Base-by-base conservation (phyloP, 208 protist genomes). In the Trypanosoma rangeli region DNA sequence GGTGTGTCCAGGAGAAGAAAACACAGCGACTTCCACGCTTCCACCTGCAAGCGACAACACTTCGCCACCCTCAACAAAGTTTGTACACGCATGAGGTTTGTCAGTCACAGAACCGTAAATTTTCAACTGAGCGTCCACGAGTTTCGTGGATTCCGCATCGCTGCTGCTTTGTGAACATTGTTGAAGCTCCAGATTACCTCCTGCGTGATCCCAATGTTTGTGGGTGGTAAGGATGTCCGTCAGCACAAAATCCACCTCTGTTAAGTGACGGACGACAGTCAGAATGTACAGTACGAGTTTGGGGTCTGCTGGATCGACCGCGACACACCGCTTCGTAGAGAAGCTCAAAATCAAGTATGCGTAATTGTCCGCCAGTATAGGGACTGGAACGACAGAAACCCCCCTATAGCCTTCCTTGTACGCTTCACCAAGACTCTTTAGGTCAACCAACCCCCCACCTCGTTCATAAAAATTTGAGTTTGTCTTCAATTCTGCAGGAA, bases 151-250 rank as follows among this genome's bases (percentile, higher is more conserved):
- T 4, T 35, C 26, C 16, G 16, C 22, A 39, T 73, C 57, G 22
- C 49, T 49, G 29, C 20, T 50, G 46, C 20, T 29, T 7, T 52
- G 64, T 29, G 74, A 44, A 71, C 63, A 57, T 0, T 78, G 29
- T 10, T 61, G 29, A 12, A 98, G 74, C 66, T 87, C 69, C 54
- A 88, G 39, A 76, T 98, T 98, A 46, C 95, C 97, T 24, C 96
- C 95, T 16, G 92, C 84, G 72, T 98, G 96, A 70, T 98, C 97
- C 92, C 89, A 97, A 83, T 99, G 97, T 80, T 98, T 97, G 87
- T 99, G 97, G 10, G 97, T 99, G 3, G 92, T 97, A 52, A 98
- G 81, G 18, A 98, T 79, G 18, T 94, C 85, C 10, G 90, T 90
- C 26, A 97, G 42, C 53, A 84, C 54, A 68, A 83, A 76, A 10